Evolutionary conservation across 2,329 filamentous ascomycete species (phyloP).

Genomic region (Plenodomus tracheiphilus): DNA sequence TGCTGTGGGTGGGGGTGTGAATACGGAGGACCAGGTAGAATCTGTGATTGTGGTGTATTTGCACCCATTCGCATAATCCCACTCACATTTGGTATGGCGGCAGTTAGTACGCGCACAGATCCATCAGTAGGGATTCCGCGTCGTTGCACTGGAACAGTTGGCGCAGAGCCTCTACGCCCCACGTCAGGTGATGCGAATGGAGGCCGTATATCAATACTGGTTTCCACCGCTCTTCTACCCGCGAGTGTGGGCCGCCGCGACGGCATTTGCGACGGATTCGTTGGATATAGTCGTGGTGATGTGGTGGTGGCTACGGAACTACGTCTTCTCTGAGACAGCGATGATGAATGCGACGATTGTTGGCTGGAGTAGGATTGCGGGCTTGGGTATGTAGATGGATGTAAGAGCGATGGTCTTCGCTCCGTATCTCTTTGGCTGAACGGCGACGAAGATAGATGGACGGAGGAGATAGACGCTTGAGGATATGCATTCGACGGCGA

Average conservation of each 20-base stretch:
- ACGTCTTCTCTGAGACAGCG: constrained; percentile 23
- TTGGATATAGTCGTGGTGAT: constrained; percentile 13
- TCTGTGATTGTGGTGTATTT: too few species aligned
- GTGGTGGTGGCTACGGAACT: constrained; percentile 29
- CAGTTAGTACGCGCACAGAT: too few species aligned
- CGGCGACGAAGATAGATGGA: constrained; percentile 18
- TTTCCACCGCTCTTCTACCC: constrained; percentile 19
- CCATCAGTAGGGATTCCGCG: constrained; percentile 11
- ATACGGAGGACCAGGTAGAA: too few species aligned
- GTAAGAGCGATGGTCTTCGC: constrained; percentile 34
- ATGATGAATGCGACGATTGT: background rate
- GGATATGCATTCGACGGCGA: constrained; percentile 24
- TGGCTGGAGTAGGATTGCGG: constrained; percentile 17
- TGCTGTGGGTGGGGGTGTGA: too few species aligned
- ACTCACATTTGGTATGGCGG: too few species aligned
- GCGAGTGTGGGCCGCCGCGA: constrained; percentile 15
- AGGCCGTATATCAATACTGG: constrained; percentile 25
- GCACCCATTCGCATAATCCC: too few species aligned
- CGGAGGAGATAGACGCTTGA: constrained; percentile 27
- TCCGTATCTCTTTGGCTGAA: constrained; percentile 8
- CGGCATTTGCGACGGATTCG: constrained; percentile 9
- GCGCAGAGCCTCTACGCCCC: constrained; percentile 31
- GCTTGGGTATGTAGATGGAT: constrained; percentile 35
- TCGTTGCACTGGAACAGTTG: constrained; percentile 16
- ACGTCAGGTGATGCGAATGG: too few species aligned